These are phyloP conservation scores for Scheffersomyces stambukii DNA, from an alignment of 1,139 yeast genomes.

Conservation along the genomic window DNA sequence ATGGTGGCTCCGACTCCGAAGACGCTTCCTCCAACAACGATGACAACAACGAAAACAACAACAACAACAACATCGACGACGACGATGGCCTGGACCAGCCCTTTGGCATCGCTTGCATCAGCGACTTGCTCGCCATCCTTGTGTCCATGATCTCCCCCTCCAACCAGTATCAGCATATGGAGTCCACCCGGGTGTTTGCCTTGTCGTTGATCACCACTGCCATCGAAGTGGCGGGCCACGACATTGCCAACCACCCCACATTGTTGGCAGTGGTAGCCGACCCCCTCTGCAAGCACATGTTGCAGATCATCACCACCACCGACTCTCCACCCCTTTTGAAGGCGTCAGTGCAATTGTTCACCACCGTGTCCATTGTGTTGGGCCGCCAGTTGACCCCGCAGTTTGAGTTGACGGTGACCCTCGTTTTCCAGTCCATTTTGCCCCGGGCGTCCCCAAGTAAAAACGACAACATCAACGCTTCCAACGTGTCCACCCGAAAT, in stretches of 20 bases:
- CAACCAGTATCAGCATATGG: slow-evolving; percentile 81
- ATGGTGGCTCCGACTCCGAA: slow-evolving; percentile 6
- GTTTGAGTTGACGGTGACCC: slow-evolving; percentile 59
- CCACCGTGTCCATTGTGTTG: slow-evolving; percentile 59
- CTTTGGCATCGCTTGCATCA: slow-evolving; percentile 64
- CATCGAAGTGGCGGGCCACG: slow-evolving; percentile 75
- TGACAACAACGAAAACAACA: slow-evolving; percentile 2
- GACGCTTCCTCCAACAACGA: slow-evolving; percentile 1
- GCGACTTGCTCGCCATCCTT: slow-evolving; percentile 68
- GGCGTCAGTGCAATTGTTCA: slow-evolving; percentile 70
- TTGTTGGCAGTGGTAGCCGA: slow-evolving; percentile 69
- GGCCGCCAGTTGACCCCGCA: slow-evolving; percentile 61
- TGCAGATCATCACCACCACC: slow-evolving; percentile 70
- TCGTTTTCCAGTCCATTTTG: slow-evolving; percentile 53
- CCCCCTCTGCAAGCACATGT: slow-evolving; percentile 75
- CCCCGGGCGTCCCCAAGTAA: slow-evolving; percentile 27
- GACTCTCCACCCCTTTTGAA: slow-evolving; percentile 68
- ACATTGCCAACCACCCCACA: slow-evolving; percentile 62
- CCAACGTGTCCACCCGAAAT: slow-evolving; percentile 23
- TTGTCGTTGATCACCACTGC: slow-evolving; percentile 71
- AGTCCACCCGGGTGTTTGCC: slow-evolving; percentile 81
- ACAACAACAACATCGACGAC: slow-evolving; percentile 7
- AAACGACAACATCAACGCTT: slow-evolving; percentile 24
- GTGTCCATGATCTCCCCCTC: slow-evolving; percentile 84
- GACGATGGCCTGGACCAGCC: slow-evolving; percentile 31